These are phyloP conservation scores for Guillardia theta DNA, from an alignment of 78 protist genomes.

Conservation along the genomic window DNA sequence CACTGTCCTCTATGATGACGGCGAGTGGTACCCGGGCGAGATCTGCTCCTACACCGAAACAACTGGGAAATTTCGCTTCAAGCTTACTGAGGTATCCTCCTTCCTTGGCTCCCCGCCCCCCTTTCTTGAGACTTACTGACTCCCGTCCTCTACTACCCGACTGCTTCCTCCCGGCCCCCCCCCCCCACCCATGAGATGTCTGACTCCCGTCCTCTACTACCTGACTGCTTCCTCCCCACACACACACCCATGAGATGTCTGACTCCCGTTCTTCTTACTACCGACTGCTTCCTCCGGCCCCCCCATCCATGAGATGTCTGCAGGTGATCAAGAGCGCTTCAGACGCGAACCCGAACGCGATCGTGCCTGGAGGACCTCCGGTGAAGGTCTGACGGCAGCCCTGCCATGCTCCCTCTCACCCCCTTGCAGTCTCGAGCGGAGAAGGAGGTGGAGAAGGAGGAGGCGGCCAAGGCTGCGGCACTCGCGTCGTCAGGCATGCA, in stretches of 20 bases:
- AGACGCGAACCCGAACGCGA: neutral
- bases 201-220: neutral
- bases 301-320: neutral
- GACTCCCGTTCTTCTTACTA: neutral
- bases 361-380: neutral
- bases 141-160: neutral
- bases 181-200: neutral
- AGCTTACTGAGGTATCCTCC: neutral
- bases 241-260: neutral
- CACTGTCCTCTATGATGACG: conserved; percentile 1
- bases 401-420: too few species aligned
- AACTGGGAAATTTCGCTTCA: neutral
- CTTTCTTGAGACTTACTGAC: neutral
- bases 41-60: conserved; percentile 31
- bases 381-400: too few species aligned
- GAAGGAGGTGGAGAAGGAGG: too few species aligned
- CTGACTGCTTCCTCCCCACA: neutral
- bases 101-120: too few species aligned
- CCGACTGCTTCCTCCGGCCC: neutral
- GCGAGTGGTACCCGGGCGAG: neutral
- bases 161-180: neutral
- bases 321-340: neutral
- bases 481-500: too few species aligned
- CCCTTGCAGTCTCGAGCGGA: too few species aligned
- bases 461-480: too few species aligned